Evolutionary conservation across 441 rosid genomes (phyloP).

Genomic region (Adansonia gregorii): DNA sequence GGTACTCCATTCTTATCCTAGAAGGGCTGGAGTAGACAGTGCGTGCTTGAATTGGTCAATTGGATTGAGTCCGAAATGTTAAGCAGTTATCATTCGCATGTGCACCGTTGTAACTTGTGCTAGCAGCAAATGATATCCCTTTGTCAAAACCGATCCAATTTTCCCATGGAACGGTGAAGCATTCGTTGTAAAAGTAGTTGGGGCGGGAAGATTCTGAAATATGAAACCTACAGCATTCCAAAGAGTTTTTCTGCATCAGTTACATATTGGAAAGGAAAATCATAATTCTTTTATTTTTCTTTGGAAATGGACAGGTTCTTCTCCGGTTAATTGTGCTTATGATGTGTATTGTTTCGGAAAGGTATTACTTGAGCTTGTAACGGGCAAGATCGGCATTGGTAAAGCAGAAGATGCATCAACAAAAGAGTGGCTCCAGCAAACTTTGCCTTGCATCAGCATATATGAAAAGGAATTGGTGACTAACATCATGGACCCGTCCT

Average conservation of each 20-base stretch:
- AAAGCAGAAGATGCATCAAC: constrained; percentile 44
- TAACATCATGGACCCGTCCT: constrained; percentile 60
- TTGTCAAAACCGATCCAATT: not conserved
- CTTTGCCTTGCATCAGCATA: constrained; percentile 46
- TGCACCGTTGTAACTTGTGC: not conserved
- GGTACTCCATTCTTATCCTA: not conserved
- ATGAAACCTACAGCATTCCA: not conserved
- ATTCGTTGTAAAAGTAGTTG: no score
- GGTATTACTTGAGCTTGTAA: constrained; percentile 47
- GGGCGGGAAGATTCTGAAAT: not conserved
- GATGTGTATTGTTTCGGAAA: not conserved
- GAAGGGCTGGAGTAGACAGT: not conserved
- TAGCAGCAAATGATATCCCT: not conserved
- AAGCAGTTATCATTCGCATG: not conserved
- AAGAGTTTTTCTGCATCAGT: not conserved
- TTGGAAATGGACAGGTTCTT: not conserved
- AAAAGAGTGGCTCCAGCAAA: constrained; percentile 47
- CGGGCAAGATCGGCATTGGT: constrained; percentile 66
- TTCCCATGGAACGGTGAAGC: not conserved
- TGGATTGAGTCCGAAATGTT: not conserved
- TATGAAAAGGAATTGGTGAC: constrained; percentile 59
- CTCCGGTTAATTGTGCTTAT: not conserved
- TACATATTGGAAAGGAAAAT: not conserved
- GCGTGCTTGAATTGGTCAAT: constrained; percentile 2
- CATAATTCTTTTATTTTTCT: not conserved